phyloP scores from a whole-genome alignment of 2,329 filamentous ascomycete species.

The Botryotinia calthae region DNA sequence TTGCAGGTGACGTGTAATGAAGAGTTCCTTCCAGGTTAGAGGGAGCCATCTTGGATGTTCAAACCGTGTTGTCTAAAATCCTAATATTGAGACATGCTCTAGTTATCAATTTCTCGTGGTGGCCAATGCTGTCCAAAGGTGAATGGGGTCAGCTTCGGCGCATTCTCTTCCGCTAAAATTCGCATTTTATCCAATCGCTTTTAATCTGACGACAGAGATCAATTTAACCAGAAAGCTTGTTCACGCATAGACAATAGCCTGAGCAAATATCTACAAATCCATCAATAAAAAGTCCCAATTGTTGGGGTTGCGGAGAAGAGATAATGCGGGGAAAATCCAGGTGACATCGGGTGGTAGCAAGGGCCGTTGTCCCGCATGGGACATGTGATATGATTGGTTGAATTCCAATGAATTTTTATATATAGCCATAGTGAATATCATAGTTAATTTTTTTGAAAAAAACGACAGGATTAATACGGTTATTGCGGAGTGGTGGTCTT shows the following conservation, averaged over 20 bases:
- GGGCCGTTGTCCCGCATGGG: conserved; percentile 2
- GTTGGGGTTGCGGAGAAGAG: neutral
- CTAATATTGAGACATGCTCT: neutral
- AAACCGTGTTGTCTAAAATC: neutral
- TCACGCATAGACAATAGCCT: neutral
- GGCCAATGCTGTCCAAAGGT: neutral
- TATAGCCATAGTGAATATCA: neutral
- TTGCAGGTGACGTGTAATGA: conserved; percentile 37
- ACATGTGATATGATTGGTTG: neutral
- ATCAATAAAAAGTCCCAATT: neutral
- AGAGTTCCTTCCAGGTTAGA: conserved; percentile 22
- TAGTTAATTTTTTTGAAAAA: neutral
- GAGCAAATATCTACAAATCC: neutral
- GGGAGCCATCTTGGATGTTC: neutral
- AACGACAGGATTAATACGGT: neutral
- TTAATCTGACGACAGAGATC: neutral
- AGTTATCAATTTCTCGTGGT: neutral
- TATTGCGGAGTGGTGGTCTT: neutral
- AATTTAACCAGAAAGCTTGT: neutral
- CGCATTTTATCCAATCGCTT: neutral
- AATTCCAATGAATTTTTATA: neutral
- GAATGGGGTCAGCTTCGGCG: neutral
- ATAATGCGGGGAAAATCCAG: neutral
- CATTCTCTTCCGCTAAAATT: neutral
- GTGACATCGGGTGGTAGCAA: neutral